Evolutionary conservation across 176 grass and related monocot genomes (phyloP).

Genomic region (Carex littledalei): DNA sequence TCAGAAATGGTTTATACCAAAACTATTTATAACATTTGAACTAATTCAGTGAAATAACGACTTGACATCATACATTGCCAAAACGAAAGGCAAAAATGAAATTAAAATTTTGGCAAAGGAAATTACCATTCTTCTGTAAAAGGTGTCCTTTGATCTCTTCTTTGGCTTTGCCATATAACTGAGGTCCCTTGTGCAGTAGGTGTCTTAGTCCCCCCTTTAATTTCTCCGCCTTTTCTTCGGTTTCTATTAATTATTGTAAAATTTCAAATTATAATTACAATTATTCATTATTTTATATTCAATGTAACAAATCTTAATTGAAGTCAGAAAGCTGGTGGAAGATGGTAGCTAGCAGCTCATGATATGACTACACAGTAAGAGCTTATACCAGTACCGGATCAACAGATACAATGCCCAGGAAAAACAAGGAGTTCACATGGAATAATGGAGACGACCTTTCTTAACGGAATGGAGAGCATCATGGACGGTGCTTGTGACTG

Average conservation of each 20-base stretch:
- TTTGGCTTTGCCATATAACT: background rate
- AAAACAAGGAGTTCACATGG: background rate
- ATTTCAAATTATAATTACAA: background rate
- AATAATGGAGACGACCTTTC: background rate
- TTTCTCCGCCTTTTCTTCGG: conserved; percentile 21
- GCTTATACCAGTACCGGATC: background rate
- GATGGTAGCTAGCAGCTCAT: background rate
- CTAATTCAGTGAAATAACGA: background rate
- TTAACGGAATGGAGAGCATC: conserved; percentile 20
- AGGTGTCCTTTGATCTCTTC: background rate
- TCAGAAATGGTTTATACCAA: background rate
- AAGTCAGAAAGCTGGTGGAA: background rate
- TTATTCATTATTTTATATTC: background rate
- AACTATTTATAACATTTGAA: background rate
- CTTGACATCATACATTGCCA: background rate
- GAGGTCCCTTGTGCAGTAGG: conserved; percentile 8
- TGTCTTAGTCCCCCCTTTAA: conserved; percentile 11
- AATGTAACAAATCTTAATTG: background rate
- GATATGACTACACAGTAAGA: background rate
- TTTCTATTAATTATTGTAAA: conserved; percentile 14
- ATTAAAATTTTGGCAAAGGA: background rate
- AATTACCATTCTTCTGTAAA: background rate
- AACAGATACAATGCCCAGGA: background rate
- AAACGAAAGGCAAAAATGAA: background rate
- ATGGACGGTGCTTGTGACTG: background rate